Evolutionary conservation across 495 filamentous ascomycete species (phyloP).

Genomic region (Achaetomiella virescens): DNA sequence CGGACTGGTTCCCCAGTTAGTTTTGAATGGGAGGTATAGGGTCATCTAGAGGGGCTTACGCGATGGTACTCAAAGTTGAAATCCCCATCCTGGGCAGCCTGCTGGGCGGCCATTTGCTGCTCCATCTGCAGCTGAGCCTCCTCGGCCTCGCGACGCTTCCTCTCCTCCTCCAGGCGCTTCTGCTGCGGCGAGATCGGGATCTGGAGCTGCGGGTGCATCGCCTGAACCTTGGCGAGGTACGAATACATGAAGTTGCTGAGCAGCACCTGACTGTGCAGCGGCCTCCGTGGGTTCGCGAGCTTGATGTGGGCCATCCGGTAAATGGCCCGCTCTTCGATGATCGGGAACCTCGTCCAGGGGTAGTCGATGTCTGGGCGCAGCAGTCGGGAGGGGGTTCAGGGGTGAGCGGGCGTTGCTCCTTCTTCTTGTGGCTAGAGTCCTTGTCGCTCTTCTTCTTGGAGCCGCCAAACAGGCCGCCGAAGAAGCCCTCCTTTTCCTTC

Average conservation of each 20-base stretch:
- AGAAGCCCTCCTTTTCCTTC: conserved; percentile 79
- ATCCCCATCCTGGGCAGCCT: conserved; percentile 36
- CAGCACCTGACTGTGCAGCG: conserved; percentile 89
- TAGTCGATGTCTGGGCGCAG: conserved; percentile 85
- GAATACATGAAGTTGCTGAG: conserved; percentile 99
- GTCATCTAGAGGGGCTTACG: conserved; percentile 34
- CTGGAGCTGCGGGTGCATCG: conserved; percentile 91
- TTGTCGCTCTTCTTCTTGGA: conserved; percentile 68
- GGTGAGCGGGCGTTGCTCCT: conserved; percentile 65
- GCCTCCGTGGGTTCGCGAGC: conserved; percentile 88
- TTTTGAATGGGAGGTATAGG: not conserved
- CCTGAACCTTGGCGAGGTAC: conserved; percentile 96
- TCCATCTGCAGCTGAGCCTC: conserved; percentile 36
- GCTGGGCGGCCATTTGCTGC: conserved; percentile 43
- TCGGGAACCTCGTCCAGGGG: conserved; percentile 91
- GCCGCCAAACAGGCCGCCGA: conserved; percentile 86
- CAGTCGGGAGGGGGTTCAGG: conserved; percentile 69
- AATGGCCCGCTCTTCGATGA: conserved; percentile 93
- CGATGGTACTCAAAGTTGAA: conserved; percentile 49
- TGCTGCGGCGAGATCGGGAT: conserved; percentile 62
- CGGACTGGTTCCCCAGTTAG: conserved; percentile 24
- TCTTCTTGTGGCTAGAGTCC: conserved; percentile 62
- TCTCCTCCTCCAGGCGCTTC: conserved; percentile 56
- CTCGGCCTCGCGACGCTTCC: conserved; percentile 60
- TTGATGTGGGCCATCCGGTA: conserved; percentile 99